Percentiles rank a stretch among this genome's conserved stretches.
phyloP scores from a whole-genome alignment of 108 stramenopile genomes.

The Cyclotella sp. region DNA sequence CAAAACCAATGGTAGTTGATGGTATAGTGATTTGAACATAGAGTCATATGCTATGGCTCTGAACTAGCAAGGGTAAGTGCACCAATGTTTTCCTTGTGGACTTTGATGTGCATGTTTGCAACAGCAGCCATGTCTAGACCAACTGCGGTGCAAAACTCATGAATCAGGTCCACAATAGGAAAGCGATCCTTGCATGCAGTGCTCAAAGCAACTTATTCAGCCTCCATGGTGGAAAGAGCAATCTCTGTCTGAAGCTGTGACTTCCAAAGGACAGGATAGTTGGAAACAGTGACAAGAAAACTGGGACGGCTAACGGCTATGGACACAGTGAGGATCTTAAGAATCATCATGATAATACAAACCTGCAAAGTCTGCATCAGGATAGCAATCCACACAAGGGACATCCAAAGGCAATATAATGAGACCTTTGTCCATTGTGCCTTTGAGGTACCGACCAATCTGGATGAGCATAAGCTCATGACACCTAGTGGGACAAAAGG shows the following conservation, averaged over 20 bases:
- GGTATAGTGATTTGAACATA: conserved; percentile 46
- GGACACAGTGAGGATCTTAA: too few species aligned
- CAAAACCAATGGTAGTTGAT: conserved; percentile 52
- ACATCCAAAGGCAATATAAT: conserved; percentile 25
- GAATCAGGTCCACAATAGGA: conserved; percentile 33
- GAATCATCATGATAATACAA: conserved; percentile 34
- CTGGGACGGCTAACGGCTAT: conserved; percentile 63
- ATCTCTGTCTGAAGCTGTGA: conserved; percentile 60
- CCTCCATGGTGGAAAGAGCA: conserved; percentile 59
- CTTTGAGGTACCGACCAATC: conserved; percentile 8
- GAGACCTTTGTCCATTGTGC: conserved; percentile 25
- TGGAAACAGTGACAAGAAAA: conserved; percentile 47
- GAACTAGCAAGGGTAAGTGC: conserved; percentile 45
- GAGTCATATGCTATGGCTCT: conserved; percentile 33
- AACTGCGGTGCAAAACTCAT: conserved; percentile 7
- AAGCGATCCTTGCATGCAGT: conserved; percentile 45
- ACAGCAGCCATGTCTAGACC: not conserved
- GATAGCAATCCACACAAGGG: conserved; percentile 51
- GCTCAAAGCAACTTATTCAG: conserved; percentile 58
- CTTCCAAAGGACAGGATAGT: conserved; percentile 55
- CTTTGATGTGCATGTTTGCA: conserved; percentile 35
- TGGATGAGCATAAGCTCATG: conserved; percentile 5
- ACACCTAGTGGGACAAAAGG: not conserved
- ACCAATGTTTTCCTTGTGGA: conserved; percentile 63
- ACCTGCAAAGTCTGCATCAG: too few species aligned